Percentiles rank a stretch among this genome's conserved stretches.
phyloP scores from a whole-genome alignment of 352 stramenopile genomes.

The Phytopythium chamaehyphon region DNA sequence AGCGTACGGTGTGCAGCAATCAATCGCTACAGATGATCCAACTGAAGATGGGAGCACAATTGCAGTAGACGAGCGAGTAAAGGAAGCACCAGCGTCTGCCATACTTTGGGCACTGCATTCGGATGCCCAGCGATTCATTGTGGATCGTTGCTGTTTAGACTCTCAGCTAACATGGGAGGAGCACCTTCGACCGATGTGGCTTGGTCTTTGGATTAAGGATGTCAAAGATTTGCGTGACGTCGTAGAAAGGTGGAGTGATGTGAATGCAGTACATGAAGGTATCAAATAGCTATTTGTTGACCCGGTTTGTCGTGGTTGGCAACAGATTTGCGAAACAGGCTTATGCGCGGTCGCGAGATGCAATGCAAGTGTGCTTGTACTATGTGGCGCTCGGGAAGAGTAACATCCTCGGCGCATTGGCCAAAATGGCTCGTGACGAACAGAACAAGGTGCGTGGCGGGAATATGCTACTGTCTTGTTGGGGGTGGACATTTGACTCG shows the following conservation, averaged over 20 bases:
- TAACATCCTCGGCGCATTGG: slow-evolving; percentile 67
- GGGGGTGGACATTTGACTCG: not conserved
- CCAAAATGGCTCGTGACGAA: slow-evolving; percentile 70
- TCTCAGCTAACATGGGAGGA: slow-evolving; percentile 59
- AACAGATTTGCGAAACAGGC: slow-evolving; percentile 61
- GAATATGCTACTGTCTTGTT: not conserved
- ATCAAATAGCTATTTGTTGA: too few species aligned
- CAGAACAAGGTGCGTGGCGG: slow-evolving; percentile 51
- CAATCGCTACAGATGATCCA: not conserved
- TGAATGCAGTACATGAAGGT: not conserved
- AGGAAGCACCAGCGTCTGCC: slow-evolving; percentile 24
- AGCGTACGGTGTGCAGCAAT: not conserved
- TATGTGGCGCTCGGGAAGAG: slow-evolving; percentile 81
- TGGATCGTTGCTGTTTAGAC: slow-evolving; percentile 54
- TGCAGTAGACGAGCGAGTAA: not conserved
- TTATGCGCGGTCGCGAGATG: slow-evolving; percentile 62
- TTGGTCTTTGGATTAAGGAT: slow-evolving; percentile 80
- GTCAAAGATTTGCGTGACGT: slow-evolving; percentile 60
- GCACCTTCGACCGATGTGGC: slow-evolving; percentile 58
- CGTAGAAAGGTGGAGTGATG: slow-evolving; percentile 44
- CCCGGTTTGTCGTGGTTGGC: not conserved
- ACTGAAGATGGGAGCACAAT: slow-evolving; percentile 6
- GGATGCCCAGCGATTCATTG: slow-evolving; percentile 71
- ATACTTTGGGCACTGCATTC: slow-evolving; percentile 82
- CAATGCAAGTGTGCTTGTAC: slow-evolving; percentile 68